Evolutionary conservation across 1,284 basidiomycete species (phyloP).

Genomic region (Tilletia indica): DNA sequence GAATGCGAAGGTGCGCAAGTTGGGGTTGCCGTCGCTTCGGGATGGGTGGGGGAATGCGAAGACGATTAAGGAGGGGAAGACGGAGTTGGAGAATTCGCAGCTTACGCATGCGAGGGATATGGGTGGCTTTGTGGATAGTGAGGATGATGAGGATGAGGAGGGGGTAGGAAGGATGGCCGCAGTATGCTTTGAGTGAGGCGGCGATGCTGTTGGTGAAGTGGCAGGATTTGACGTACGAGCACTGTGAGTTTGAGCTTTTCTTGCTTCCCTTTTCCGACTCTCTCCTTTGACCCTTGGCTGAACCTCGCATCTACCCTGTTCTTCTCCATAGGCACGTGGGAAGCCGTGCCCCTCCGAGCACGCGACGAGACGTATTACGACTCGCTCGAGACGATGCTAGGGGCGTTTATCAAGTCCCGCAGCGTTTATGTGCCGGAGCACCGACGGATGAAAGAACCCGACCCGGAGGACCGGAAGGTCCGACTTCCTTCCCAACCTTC

Average conservation of each 20-base stretch:
- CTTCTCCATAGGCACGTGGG: conserved; percentile 72
- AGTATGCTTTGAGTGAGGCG: conserved; percentile 29
- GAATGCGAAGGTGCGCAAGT: not conserved
- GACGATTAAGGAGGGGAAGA: not conserved
- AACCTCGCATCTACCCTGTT: conserved; percentile 25
- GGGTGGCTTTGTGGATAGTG: conserved; percentile 8
- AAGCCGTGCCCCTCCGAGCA: conserved; percentile 70
- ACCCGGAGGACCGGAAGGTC: conserved; percentile 26
- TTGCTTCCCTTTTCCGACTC: no score
- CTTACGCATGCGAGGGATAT: conserved; percentile 23
- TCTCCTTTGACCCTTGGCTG: not conserved
- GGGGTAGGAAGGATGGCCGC: conserved; percentile 18
- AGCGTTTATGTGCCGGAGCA: conserved; percentile 66
- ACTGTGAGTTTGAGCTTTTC: conserved; percentile 63
- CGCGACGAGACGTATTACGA: conserved; percentile 63
- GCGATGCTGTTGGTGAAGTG: conserved; percentile 67
- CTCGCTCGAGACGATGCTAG: conserved; percentile 69
- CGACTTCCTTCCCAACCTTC: conserved; percentile 56
- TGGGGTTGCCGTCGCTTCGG: not conserved
- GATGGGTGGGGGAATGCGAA: conserved; percentile 13
- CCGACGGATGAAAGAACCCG: conserved; percentile 21
- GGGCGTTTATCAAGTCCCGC: conserved; percentile 67
- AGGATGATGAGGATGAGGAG: conserved; percentile 18
- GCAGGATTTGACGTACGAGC: conserved; percentile 82
- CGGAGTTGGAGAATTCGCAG: not conserved